phyloP scores from a whole-genome alignment of 768 basidiomycete genomes.

The Leccinum pellstonianum region DNA sequence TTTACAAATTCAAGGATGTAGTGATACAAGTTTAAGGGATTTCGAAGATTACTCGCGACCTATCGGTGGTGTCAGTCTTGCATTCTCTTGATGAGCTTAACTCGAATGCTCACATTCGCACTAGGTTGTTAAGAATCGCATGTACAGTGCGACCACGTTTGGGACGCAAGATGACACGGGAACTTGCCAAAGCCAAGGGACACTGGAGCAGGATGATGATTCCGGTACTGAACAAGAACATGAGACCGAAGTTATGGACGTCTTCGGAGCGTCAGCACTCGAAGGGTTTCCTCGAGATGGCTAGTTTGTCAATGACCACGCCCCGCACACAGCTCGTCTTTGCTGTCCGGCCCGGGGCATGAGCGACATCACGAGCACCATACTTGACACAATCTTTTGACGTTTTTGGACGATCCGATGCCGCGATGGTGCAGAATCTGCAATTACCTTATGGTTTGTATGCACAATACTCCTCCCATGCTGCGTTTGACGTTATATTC shows the following conservation, averaged over 20 bases:
- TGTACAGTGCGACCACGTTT: constrained; percentile 35
- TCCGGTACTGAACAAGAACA: constrained; percentile 2
- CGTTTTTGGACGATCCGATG: constrained; percentile 7
- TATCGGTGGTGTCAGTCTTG: constrained; percentile 29
- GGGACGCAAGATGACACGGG: constrained; percentile 29
- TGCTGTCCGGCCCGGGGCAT: not conserved
- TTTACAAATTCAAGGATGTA: constrained; percentile 22
- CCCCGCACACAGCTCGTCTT: not conserved
- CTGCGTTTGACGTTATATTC: not conserved
- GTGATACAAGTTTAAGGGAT: constrained; percentile 30
- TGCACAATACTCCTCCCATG: not conserved
- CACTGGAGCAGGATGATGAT: constrained; percentile 1
- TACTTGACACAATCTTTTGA: not conserved
- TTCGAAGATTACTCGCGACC: constrained; percentile 36
- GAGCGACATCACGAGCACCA: not conserved
- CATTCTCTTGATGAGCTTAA: not conserved
- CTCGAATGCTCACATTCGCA: not conserved
- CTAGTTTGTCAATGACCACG: constrained; percentile 7
- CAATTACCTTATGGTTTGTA: constrained; percentile 15
- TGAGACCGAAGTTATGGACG: constrained; percentile 7
- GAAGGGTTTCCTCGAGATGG: constrained; percentile 7
- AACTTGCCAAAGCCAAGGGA: constrained; percentile 5
- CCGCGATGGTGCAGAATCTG: not conserved
- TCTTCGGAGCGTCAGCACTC: constrained; percentile 9
- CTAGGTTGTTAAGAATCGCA: constrained; percentile 31